Percentiles rank a stretch among this genome's conserved stretches.
These are phyloP conservation scores for Zizania palustris DNA, from an alignment of 202 grass and related monocot genomes.

Conservation along the genomic window DNA sequence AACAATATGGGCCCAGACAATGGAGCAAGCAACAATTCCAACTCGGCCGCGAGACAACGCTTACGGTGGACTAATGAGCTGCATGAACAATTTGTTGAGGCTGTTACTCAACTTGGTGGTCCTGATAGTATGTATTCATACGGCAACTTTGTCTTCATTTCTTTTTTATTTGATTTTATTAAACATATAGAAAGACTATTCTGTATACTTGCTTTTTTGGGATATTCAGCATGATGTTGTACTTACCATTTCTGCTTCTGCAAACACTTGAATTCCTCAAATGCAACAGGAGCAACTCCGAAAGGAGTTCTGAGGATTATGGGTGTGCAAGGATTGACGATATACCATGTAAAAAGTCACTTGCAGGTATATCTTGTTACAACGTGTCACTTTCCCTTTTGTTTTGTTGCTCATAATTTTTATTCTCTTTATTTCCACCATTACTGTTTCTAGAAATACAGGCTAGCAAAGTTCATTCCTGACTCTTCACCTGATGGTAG, in stretches of 20 bases:
- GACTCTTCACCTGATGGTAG: slow-evolving; percentile 83
- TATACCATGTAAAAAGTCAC: slow-evolving; percentile 99
- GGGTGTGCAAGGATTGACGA: slow-evolving; percentile 83
- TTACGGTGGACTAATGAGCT: slow-evolving; percentile 95
- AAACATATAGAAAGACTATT: slow-evolving; percentile 7
- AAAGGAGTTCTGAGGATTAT: slow-evolving; percentile 97
- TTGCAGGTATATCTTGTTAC: slow-evolving; percentile 72
- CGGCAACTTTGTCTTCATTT: slow-evolving; percentile 1
- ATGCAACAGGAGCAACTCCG: slow-evolving; percentile 80
- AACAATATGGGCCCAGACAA: slow-evolving; percentile 46
- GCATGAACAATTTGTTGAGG: slow-evolving; percentile 91
- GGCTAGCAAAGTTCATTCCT: slow-evolving; percentile 92
- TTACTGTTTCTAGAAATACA: slow-evolving; percentile 82
- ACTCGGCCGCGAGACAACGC: slow-evolving; percentile 72
- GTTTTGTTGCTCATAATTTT: slow-evolving; percentile 15
- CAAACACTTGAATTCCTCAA: slow-evolving; percentile 42
- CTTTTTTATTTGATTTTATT: neutral
- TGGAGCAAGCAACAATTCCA: slow-evolving; percentile 55
- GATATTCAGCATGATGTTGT: neutral
- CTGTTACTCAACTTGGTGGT: slow-evolving; percentile 95
- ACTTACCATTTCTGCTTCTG: slow-evolving; percentile 2
- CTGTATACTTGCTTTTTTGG: neutral
- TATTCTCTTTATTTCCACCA: slow-evolving; percentile 9
- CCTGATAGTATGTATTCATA: slow-evolving; percentile 87
- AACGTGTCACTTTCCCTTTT: slow-evolving; percentile 21